Evolutionary conservation across 106 monocot genomes (phyloP).

Genomic region (Dioscorea alata): DNA sequence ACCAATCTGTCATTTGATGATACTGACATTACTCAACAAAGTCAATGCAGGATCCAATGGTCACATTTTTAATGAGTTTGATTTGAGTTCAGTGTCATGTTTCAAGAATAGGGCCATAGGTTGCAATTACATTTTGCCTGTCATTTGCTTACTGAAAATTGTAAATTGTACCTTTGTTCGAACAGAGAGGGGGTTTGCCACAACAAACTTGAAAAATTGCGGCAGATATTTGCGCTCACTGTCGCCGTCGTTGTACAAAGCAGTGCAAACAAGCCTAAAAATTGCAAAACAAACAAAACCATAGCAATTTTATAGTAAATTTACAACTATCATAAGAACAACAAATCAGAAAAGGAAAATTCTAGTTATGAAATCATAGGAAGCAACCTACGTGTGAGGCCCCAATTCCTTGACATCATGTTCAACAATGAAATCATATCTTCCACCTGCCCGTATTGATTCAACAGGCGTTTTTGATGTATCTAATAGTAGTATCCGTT

Average conservation of each 20-base stretch:
- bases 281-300: background rate
- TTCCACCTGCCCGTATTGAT: slow-evolving; percentile 85
- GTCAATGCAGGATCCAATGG: too few relatives aligned
- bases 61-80: background rate
- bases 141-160: background rate
- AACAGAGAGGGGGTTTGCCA: slow-evolving; percentile 91
- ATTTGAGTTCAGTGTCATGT: background rate
- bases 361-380: background rate
- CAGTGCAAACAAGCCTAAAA: slow-evolving; percentile 92
- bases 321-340: too few relatives aligned
- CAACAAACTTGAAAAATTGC: slow-evolving; percentile 94
- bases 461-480: slow-evolving; percentile 87
- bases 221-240: slow-evolving; percentile 96
- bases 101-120: background rate
- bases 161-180: slow-evolving; percentile 84
- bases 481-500: slow-evolving; percentile 68
- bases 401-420: slow-evolving; percentile 99
- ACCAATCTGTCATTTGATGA: too few relatives aligned
- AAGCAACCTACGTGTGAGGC: slow-evolving; percentile 74
- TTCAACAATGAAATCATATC: slow-evolving; percentile 97
- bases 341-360: background rate
- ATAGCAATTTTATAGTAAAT: too few relatives aligned
- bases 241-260: slow-evolving; percentile 92
- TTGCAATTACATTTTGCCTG: background rate
- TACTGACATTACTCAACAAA: too few relatives aligned